Base-by-base conservation (phyloP, 805 yeast genomes). In the Pichia paraexigua region DNA sequence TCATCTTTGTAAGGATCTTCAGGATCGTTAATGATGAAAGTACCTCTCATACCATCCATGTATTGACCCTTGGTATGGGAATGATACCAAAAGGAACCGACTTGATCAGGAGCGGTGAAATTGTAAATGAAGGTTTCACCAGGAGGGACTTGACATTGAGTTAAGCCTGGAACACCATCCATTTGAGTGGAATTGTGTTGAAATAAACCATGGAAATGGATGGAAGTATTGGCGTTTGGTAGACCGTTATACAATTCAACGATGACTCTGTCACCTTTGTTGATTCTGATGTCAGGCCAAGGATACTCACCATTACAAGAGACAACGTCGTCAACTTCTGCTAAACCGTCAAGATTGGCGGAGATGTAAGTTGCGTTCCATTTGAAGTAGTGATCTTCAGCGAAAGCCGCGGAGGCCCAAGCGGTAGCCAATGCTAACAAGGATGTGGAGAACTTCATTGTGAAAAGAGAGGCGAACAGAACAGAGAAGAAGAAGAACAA, bases 1-100 rank as follows among this genome's bases (percentile, higher is more conserved):
- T 83, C 80, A 66, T 78, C 86, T 24, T 87, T 85, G 61, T 78
- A 80, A 51, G 76, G 77, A 30, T 67, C 66, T n/a, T 68, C 66
- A 22, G 54, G 53, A 43, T 77, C 80, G 58, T 83, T 87, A 60
- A 94, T 83, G 58, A 94, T 76, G 57, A 92, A 78, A 21, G 79
- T 72, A 62, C 85, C 94, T 71, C 90, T 78, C 81, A 86, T 77
- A 65, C 99, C 99, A 65, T 94, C 98, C 68, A 94, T 91, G 62
- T 90, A 90, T 70, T 91, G 95, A 60, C 91, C 92, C 22, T 76
- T 69, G 37, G 91, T 81, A 71, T 94, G 99, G 30, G 98, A 88
- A 70, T 94, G 99, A 75, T 92, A 94, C 99, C 99, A 94, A 76
- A 75, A 94, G 20, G 96, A 79, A 62, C 99, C 99, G 52, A 75